phyloP scores from a whole-genome alignment of 345 rosid species.

The Rhizophora mangle region DNA sequence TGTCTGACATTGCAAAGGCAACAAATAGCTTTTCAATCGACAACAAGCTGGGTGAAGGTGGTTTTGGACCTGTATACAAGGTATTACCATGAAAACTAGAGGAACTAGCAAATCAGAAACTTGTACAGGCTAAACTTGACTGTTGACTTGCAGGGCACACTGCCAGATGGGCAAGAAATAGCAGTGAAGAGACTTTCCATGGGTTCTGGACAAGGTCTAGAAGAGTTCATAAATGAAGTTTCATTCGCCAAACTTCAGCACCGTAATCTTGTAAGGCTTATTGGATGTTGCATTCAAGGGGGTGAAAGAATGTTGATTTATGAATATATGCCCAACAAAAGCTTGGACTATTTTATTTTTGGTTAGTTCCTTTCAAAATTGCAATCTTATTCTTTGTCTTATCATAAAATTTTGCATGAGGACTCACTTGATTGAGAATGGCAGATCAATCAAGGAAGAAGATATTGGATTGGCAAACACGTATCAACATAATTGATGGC shows the following conservation, averaged over 20 bases:
- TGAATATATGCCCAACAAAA: constrained; percentile 38
- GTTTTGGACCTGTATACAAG: constrained; percentile 38
- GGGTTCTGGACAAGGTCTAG: constrained; percentile 33
- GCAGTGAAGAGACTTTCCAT: constrained; percentile 36
- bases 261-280: constrained; percentile 36
- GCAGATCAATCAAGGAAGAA: constrained; percentile 30
- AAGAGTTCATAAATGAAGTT: constrained; percentile 35
- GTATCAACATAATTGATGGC: constrained; percentile 34
- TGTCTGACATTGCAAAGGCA: constrained; percentile 12
- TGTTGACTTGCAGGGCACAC: constrained; percentile 23
- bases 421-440: background rate
- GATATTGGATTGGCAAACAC: constrained; percentile 27
- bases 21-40: constrained; percentile 21
- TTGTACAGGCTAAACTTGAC: background rate
- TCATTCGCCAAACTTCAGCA: constrained; percentile 32
- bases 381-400: too few species aligned
- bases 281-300: constrained; percentile 35
- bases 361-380: constrained; percentile 13
- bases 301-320: constrained; percentile 35
- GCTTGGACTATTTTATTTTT: constrained; percentile 34
- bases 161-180: constrained; percentile 27
- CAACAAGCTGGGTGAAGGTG: constrained; percentile 39
- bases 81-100: constrained; percentile 1
- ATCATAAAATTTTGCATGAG: too few species aligned
- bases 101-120: background rate